Percentiles rank a stretch among this genome's conserved stretches.
Evolutionary conservation across 2,329 filamentous ascomycete species (phyloP).

Genomic region (Didymella exigua): DNA sequence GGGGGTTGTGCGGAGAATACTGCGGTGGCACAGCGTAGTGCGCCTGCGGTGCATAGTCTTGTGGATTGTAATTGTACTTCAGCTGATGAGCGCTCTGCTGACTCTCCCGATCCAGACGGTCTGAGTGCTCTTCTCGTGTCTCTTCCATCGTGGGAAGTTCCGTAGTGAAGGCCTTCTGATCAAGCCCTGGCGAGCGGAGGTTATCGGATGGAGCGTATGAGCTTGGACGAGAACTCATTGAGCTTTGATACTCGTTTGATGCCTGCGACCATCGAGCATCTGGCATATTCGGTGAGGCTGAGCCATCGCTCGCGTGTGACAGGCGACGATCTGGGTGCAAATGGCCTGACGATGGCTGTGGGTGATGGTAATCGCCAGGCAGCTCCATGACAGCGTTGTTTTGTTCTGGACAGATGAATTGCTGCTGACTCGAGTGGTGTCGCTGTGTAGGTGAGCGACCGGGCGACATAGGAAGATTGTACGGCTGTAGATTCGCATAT

Average conservation of each 20-base stretch:
- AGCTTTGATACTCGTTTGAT: slow-evolving; percentile 36
- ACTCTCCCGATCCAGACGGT: slow-evolving; percentile 26
- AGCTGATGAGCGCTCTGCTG: slow-evolving; percentile 19
- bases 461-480: slow-evolving; percentile 39
- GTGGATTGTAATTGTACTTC: slow-evolving; percentile 45
- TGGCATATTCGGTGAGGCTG: slow-evolving; percentile 35
- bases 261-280: slow-evolving; percentile 43
- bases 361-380: slow-evolving; percentile 50
- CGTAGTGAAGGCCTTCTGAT: slow-evolving; percentile 41
- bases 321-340: slow-evolving; percentile 25
- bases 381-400: slow-evolving; percentile 50
- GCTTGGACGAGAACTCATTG: slow-evolving; percentile 39
- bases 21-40: slow-evolving; percentile 23
- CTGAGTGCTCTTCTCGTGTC: slow-evolving; percentile 41
- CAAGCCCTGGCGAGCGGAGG: slow-evolving; percentile 42
- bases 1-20: slow-evolving; percentile 22
- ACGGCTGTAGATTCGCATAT: slow-evolving; percentile 31
- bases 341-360: slow-evolving; percentile 37
- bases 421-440: slow-evolving; percentile 19
- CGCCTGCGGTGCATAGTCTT: slow-evolving; percentile 35
- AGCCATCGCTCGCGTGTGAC: slow-evolving; percentile 22
- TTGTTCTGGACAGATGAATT: slow-evolving; percentile 28
- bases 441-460: slow-evolving; percentile 22
- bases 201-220: slow-evolving; percentile 46
- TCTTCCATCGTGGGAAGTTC: slow-evolving; percentile 47